Conservation (phyloP, 345 rosid genomes). For the Brassica nigra region DNA sequence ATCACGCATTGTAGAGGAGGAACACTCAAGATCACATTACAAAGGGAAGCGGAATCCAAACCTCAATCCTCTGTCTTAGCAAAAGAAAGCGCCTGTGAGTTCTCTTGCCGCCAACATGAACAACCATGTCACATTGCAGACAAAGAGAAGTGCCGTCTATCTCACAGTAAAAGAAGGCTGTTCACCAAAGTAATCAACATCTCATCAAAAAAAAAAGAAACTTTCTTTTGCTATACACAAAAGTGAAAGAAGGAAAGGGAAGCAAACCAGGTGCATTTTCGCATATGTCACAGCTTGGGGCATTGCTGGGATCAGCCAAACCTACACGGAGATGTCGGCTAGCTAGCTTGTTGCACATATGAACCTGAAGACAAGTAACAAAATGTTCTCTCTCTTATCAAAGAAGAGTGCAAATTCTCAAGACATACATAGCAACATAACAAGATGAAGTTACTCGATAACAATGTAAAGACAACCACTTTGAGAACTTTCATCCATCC, state of each 20-base stretch:
- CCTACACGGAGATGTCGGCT: constrained; percentile 81
- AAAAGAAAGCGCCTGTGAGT: constrained; percentile 68
- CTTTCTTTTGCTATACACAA: not conserved
- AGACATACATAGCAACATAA: constrained; percentile 1
- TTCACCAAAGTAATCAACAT: not conserved
- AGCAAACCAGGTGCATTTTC: constrained; percentile 74
- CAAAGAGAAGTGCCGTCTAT: constrained; percentile 83
- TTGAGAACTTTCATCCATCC: not conserved
- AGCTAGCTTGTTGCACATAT: constrained; percentile 82
- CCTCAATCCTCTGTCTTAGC: constrained; percentile 79
- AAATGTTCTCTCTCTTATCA: not conserved
- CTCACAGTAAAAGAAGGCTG: constrained; percentile 92
- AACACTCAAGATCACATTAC: not conserved
- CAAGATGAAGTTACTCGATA: constrained; percentile 6
- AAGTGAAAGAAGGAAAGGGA: constrained; percentile 12
- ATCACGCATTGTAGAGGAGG: not conserved
- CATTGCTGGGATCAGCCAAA: constrained; percentile 66
- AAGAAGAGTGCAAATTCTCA: not conserved
- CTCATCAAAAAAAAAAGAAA: not conserved
- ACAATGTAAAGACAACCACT: not conserved
- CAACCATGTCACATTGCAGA: constrained; percentile 80
- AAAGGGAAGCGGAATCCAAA: constrained; percentile 20
- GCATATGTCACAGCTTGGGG: constrained; percentile 78
- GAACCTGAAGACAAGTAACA: constrained; percentile 52
- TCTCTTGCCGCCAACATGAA: constrained; percentile 85